Base-by-base conservation (phyloP, 208 protist species). In the Zelonia costaricensis region DNA sequence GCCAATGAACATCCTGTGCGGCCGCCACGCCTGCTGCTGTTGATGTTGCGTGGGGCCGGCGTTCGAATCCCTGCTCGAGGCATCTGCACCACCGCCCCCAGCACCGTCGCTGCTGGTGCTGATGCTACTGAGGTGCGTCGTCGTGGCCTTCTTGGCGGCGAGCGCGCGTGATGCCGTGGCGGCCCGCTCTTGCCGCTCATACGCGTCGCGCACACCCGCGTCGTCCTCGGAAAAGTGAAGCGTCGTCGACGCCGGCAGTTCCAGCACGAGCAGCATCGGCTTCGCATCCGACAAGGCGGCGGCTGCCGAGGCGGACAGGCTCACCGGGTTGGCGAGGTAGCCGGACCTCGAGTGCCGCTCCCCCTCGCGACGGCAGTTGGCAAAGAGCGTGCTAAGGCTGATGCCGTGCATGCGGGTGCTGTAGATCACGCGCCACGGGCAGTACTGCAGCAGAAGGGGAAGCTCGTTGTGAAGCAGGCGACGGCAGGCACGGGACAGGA, bases 341-440 rank as follows among this genome's bases (percentile, higher is more conserved):
- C n/a, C 60, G 44, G 27, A 13, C 27, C 42, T 31, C 31, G 12
- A 8, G 15, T 66, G 58, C 22, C 45, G 57, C 42, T 76, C 79
- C 9, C 40, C 45, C 57, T 80, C 83, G 2, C 74, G 79, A 42
- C 62, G 36, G 64, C 87, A 88, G 66, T 70, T 82, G 1, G 51
- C 56, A 31, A 86, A 45, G 43, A 93, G 68, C 0, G 66, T 84
- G 30, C 62, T 45, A 13, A 84, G 78, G 49, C 82, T 90, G 3
- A 75, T 42, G 12, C 87, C 87, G 54, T 93, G 87, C 30, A 82
- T 61, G 13, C 74, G 71, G 13, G 83, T 87, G 62, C 78, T 86
- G 73, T 93, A 93, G 22, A 93, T 80, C 16, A 91, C 62, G 30
- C 79, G 64, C 84, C 87, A 93, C 20, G 76, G 60, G 25, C 39